Percentiles rank a stretch among this genome's conserved stretches.
Conservation (phyloP, 805 yeast species). For the Citeromyces matritensis region DNA sequence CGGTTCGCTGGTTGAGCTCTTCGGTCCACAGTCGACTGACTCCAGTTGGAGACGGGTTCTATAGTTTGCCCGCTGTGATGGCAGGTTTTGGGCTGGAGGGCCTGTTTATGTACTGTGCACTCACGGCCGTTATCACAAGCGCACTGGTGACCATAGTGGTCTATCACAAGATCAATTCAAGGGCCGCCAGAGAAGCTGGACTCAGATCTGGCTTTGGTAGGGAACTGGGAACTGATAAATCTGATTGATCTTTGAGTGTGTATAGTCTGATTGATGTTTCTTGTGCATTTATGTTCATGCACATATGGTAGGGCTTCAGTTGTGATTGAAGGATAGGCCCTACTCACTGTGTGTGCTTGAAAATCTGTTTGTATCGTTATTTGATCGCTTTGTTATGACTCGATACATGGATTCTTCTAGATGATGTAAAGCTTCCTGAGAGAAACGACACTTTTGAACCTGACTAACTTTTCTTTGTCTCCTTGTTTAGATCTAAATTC, state of each 20-base stretch:
- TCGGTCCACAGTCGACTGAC: neutral
- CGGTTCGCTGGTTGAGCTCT: slow-evolving; percentile 35
- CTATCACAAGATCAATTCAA: neutral
- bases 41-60: slow-evolving; percentile 3
- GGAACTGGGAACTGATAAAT: slow-evolving; percentile 3
- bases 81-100: slow-evolving; percentile 1
- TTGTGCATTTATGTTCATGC: no score
- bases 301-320: no score
- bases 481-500: no score
- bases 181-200: neutral
- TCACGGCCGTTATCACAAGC: neutral
- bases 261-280: no score
- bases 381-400: no score
- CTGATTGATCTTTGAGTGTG: slow-evolving; percentile 1
- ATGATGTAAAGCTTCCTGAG: no score
- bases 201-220: slow-evolving; percentile 1
- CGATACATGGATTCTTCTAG: no score
- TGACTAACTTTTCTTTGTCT: no score
- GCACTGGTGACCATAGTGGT: neutral
- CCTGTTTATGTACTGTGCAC: neutral
- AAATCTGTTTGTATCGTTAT: no score
- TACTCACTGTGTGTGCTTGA: no score
- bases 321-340: no score
- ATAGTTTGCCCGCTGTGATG: slow-evolving; percentile 1
- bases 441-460: no score